These are phyloP conservation scores for Aspergillus homomorphus DNA, from an alignment of 495 filamentous ascomycete genomes.

Conservation along the genomic window DNA sequence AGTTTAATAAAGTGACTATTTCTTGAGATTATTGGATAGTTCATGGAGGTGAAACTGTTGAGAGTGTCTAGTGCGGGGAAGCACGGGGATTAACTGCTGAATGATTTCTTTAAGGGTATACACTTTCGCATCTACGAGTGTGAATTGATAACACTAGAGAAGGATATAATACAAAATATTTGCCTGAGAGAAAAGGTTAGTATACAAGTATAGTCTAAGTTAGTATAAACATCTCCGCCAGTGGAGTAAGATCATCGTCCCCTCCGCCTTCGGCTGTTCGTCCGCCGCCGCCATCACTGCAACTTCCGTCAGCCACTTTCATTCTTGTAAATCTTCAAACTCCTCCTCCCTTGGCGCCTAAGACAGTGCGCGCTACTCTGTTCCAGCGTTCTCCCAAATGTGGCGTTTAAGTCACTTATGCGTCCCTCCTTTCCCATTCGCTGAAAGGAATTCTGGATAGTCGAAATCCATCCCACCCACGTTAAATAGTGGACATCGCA, in stretches of 20 bases:
- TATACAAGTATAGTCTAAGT: not conserved
- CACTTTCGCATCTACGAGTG: too few relatives aligned
- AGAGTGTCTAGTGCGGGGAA: too few relatives aligned
- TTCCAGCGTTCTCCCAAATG: slow-evolving; percentile 32
- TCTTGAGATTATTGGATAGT: too few relatives aligned
- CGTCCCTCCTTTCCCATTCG: slow-evolving; percentile 39
- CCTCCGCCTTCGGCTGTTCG: slow-evolving; percentile 17
- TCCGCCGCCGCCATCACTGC: not conserved
- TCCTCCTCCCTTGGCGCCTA: slow-evolving; percentile 13
- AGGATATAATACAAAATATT: too few relatives aligned
- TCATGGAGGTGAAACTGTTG: too few relatives aligned
- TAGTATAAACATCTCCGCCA: not conserved
- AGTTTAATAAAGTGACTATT: too few relatives aligned
- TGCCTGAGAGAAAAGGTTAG: not conserved
- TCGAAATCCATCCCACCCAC: slow-evolving; percentile 19
- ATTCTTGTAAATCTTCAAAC: slow-evolving; percentile 12
- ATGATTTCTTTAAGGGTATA: too few relatives aligned
- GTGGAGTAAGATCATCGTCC: not conserved
- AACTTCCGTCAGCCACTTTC: slow-evolving; percentile 6
- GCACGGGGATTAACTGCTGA: too few relatives aligned
- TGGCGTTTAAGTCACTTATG: slow-evolving; percentile 42
- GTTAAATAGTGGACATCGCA: slow-evolving; percentile 17
- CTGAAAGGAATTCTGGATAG: slow-evolving; percentile 39
- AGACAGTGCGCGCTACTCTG: slow-evolving; percentile 18
- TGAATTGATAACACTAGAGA: too few relatives aligned